A percentile compares a stretch with the other conserved stretches of the same genome.
These are phyloP conservation scores for Candida tunisiensis DNA, from an alignment of 1,139 yeast species.

Conservation along the genomic window DNA sequence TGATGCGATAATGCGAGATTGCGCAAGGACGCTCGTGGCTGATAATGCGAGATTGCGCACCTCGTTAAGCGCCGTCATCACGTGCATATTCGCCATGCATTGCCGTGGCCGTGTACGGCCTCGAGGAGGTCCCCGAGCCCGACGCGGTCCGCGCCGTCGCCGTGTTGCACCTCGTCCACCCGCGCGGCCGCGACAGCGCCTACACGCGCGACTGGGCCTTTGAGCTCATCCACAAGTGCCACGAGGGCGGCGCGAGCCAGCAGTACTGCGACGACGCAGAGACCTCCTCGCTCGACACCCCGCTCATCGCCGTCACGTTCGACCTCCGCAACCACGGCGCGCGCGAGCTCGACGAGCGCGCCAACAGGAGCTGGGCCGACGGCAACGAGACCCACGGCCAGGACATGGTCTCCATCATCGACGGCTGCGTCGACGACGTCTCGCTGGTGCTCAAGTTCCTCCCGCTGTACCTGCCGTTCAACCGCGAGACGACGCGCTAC, in stretches of 20 bases:
- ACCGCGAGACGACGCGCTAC: slow-evolving; percentile 13
- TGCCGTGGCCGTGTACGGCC: slow-evolving; percentile 1
- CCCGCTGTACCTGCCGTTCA: slow-evolving; percentile 26
- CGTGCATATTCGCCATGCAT: no score
- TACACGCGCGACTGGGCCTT: slow-evolving; percentile 7
- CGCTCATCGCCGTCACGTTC: slow-evolving; percentile 33
- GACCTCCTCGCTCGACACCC: no score
- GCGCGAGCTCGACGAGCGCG: slow-evolving; percentile 22
- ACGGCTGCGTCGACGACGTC: slow-evolving; percentile 34
- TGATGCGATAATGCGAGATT: no score
- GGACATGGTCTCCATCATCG: slow-evolving; percentile 36
- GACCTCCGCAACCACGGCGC: slow-evolving; percentile 49
- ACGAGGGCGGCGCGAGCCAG: not conserved
- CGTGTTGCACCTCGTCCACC: slow-evolving; percentile 14
- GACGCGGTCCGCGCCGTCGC: slow-evolving; percentile 80
- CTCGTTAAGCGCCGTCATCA: no score
- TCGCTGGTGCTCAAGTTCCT: slow-evolving; percentile 30
- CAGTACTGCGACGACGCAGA: no score
- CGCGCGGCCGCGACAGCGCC: slow-evolving; percentile 8
- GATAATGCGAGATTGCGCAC: no score
- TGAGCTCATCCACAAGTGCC: slow-evolving; percentile 4
- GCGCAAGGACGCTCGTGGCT: no score
- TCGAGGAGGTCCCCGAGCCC: slow-evolving; percentile 55
- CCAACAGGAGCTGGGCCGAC: slow-evolving; percentile 28
- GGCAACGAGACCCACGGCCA: slow-evolving; percentile 35